Conservation (phyloP, 2,329 filamentous ascomycete genomes). For the Fusarium agapanthi region DNA sequence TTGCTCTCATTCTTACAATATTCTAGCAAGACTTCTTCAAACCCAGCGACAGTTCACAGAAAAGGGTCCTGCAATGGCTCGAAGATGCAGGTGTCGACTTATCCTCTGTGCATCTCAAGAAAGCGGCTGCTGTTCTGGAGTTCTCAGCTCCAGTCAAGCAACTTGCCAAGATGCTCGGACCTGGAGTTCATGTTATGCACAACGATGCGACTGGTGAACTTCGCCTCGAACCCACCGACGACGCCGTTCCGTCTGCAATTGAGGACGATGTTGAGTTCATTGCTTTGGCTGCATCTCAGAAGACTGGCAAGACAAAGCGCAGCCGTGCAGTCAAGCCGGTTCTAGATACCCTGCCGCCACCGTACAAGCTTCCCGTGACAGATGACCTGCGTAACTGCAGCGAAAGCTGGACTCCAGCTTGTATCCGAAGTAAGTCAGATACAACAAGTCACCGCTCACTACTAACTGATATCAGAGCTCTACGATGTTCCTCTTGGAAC, state of each 20-base stretch:
- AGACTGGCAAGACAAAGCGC: background rate
- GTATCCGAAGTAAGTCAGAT: background rate
- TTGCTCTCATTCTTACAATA: background rate
- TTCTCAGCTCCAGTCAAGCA: background rate
- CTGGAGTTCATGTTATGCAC: background rate
- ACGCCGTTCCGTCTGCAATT: background rate
- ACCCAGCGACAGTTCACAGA: background rate
- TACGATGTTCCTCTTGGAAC: background rate
- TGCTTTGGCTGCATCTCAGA: background rate
- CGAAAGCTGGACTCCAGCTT: conserved; percentile 1
- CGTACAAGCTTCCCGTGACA: background rate
- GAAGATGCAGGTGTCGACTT: background rate
- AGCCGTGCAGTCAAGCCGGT: background rate
- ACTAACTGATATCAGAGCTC: background rate
- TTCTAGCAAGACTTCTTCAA: background rate
- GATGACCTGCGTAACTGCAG: background rate
- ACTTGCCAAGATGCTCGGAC: background rate
- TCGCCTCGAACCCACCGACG: background rate
- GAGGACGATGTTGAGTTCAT: background rate
- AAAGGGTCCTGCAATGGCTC: background rate
- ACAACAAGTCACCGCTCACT: rapidly evolving
- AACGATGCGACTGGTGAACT: background rate
- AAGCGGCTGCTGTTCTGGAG: background rate
- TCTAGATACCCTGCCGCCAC: background rate
- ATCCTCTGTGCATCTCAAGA: background rate